Percentiles rank a stretch among this genome's conserved stretches.
phyloP scores from a whole-genome alignment of 2,329 filamentous ascomycete genomes.

The Trichoderma gracile region DNA sequence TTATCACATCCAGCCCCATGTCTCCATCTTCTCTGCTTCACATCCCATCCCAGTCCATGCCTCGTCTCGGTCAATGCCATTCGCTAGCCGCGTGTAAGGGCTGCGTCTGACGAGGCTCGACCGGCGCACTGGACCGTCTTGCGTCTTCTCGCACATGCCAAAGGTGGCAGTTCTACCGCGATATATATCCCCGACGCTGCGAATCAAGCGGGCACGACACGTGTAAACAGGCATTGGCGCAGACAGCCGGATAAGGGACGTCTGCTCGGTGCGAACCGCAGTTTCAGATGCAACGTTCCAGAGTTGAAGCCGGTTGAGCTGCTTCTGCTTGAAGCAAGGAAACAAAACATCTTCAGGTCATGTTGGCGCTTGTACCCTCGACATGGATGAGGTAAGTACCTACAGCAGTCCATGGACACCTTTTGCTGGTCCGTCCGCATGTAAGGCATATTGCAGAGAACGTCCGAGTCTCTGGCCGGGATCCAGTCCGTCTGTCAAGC shows the following conservation, averaged over 20 bases:
- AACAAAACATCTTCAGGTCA: background rate
- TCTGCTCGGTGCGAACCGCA: too few species aligned
- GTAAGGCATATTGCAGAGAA: slow-evolving; percentile 5
- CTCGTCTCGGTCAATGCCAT: background rate
- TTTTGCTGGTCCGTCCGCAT: background rate
- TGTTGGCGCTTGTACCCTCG: background rate
- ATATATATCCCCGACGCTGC: too few species aligned
- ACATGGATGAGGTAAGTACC: background rate
- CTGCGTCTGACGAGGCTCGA: slow-evolving; percentile 3
- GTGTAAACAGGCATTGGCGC: too few species aligned
- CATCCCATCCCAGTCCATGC: background rate
- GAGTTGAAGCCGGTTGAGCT: too few species aligned
- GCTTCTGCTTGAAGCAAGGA: background rate
- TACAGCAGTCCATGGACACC: background rate
- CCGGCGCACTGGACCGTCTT: background rate
- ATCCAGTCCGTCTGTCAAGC: background rate
- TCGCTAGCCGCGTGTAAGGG: slow-evolving; percentile 1
- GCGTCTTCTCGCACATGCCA: background rate
- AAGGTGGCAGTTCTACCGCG: background rate
- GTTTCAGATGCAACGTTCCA: too few species aligned
- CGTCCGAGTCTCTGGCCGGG: background rate
- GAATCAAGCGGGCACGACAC: too few species aligned
- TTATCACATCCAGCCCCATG: slow-evolving; percentile 2
- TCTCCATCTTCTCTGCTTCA: background rate
- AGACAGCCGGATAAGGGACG: too few species aligned